Base-by-base conservation (phyloP, 2,329 filamentous ascomycete genomes). In the Scedosporium boydii region DNA sequence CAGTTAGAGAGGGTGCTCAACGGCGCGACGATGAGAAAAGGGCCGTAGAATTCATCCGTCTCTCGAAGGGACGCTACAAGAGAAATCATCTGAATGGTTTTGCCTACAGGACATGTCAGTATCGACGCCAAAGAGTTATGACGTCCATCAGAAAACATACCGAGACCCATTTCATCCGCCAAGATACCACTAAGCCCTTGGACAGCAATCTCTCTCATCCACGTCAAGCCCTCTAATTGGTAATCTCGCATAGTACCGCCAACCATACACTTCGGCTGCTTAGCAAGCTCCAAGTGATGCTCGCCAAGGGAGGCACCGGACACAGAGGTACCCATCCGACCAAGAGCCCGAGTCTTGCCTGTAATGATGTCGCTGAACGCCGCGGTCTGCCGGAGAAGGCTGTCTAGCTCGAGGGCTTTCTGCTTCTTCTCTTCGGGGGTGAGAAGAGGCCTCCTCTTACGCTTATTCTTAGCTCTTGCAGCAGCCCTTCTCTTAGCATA, bases 181-280 rank as follows among this genome's bases (percentile, higher is more conserved):
- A 97, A 73, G 63, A 96, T 96, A 1, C 93, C 93, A 67, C 91
- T 96, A 73, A 97, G 84, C 10, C 93, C 93, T 69, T 96, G 95
- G 2, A 81, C 75, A 63, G 82, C 84, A 61, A 86, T 83, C 79
- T 96, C 91, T 68, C 89, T 96, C 79, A 99, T 87, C 95, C 95
- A 99, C 0, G 96, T 96, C 1, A 99, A 75, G 0, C 95, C 95
- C 71, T 98, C 93, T 0, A 99, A 77, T 69, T 99, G 95, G 70
- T 99, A 99, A 65, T 90, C 89, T 18, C 93, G 82, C 93, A 99
- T 98, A 3, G 87, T 88, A 1, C 95, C 95, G 4, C 91, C 91
- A 0, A 88, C 87, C 68, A 99, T 86, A 63, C 92, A 86, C 66
- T 88, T 87, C 0, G 95, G 95, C 71, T 99, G 95, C 65, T 89